Percentiles rank a stretch among this genome's conserved stretches.
Evolutionary conservation across 331 rosid species (phyloP).

Genomic region (Malus hybrid): DNA sequence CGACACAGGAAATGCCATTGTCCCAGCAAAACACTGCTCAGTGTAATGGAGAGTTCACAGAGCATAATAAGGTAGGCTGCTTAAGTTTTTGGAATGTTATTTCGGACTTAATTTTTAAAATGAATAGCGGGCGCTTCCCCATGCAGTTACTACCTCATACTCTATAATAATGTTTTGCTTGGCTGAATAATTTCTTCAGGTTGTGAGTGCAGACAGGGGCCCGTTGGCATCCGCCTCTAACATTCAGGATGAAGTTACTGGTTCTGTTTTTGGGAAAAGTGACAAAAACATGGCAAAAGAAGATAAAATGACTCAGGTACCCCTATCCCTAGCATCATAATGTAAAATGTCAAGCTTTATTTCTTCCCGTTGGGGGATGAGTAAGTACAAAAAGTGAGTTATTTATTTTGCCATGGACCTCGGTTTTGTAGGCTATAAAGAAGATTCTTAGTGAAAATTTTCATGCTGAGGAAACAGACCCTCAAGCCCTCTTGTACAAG

Average conservation of each 20-base stretch:
- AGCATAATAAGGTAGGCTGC: constrained; percentile 43
- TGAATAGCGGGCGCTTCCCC: neutral
- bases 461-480: constrained; percentile 38
- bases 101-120: neutral
- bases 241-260: constrained; percentile 23
- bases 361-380: constrained; percentile 2
- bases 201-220: constrained; percentile 22
- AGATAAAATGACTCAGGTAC: constrained; percentile 69
- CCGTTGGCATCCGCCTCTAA: constrained; percentile 18
- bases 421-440: constrained; percentile 59
- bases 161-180: constrained; percentile 7
- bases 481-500: constrained; percentile 56
- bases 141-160: neutral
- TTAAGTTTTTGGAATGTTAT: neutral
- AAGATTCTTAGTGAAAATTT: constrained; percentile 64
- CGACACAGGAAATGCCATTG: constrained; percentile 22
- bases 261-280: constrained; percentile 22
- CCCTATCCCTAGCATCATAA: neutral
- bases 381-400: neutral
- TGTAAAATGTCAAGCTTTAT: neutral
- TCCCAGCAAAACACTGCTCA: constrained; percentile 29
- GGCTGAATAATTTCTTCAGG: constrained; percentile 28
- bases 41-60: constrained; percentile 18
- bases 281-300: constrained; percentile 34
- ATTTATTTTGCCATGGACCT: constrained; percentile 1